Evolutionary conservation across 768 basidiomycete species (phyloP).

Genomic region (Hericium coralloides): DNA sequence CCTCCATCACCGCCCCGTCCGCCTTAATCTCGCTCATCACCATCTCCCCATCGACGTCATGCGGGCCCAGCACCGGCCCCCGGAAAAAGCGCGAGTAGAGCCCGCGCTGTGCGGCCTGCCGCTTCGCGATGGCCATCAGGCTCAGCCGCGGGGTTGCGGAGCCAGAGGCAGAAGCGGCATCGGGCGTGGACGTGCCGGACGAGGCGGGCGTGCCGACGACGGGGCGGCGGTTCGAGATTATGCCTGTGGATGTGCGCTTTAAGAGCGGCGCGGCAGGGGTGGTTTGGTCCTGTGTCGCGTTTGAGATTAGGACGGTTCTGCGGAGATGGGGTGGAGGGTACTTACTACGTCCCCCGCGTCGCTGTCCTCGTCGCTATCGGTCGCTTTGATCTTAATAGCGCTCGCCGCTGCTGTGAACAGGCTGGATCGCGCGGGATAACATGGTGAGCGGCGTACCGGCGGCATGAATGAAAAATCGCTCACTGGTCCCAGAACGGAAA

Average conservation of each 20-base stretch:
- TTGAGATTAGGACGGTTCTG: not conserved
- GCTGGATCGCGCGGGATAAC: constrained; percentile 27
- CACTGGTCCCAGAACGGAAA: constrained; percentile 98
- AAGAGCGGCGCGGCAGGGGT: constrained; percentile 21
- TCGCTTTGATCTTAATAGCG: constrained; percentile 66
- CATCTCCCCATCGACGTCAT: constrained; percentile 16
- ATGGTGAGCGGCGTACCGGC: not conserved
- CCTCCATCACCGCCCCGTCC: not conserved
- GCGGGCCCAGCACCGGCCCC: constrained; percentile 59
- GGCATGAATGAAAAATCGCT: not conserved
- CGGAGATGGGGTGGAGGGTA: too few species aligned
- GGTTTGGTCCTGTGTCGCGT: constrained; percentile 9
- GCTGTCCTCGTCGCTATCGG: constrained; percentile 18
- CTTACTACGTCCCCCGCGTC: constrained; percentile 29
- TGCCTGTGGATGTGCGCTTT: constrained; percentile 63
- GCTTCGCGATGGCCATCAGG: constrained; percentile 58
- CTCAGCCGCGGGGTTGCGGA: constrained; percentile 29
- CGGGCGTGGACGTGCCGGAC: constrained; percentile 30
- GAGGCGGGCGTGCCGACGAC: constrained; percentile 38
- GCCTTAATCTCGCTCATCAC: not conserved
- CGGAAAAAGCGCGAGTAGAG: constrained; percentile 80
- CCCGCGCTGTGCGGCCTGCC: constrained; percentile 64
- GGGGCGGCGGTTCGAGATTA: constrained; percentile 65
- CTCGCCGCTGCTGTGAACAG: constrained; percentile 78
- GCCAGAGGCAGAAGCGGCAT: constrained; percentile 24